phyloP scores from a whole-genome alignment of 2,329 filamentous ascomycete species.

The Ceratocystis papillata region DNA sequence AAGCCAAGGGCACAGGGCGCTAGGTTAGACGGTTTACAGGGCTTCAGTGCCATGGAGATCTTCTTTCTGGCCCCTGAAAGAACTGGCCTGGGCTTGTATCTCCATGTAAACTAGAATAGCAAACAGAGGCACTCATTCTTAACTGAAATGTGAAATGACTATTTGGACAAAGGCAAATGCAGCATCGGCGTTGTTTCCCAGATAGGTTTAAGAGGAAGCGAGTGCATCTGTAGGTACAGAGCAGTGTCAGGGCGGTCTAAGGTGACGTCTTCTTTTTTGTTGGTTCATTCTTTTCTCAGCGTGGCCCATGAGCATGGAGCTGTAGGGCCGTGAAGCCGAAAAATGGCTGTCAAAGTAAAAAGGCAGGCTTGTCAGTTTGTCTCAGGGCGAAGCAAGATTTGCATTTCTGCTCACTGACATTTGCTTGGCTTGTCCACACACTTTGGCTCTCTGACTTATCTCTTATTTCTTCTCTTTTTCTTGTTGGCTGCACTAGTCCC shows the following conservation, averaged over 20 bases:
- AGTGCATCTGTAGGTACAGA: background rate
- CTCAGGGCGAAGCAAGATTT: background rate
- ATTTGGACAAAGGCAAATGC: background rate
- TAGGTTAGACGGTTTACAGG: background rate
- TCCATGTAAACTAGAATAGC: background rate
- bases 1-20: background rate
- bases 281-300: background rate
- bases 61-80: too few species aligned
- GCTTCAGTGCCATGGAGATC: background rate
- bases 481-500: too few species aligned
- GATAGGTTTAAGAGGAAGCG: constrained; percentile 18
- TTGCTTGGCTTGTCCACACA: too few species aligned
- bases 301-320: background rate
- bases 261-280: background rate
- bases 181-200: constrained; percentile 19
- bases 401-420: background rate
- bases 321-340: constrained; percentile 3
- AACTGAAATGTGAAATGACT: too few species aligned
- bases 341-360: background rate
- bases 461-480: too few species aligned
- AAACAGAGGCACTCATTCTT: background rate
- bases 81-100: background rate
- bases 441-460: too few species aligned
- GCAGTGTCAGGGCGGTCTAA: background rate
- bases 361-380: background rate